Evolutionary conservation across 352 stramenopile genomes (phyloP).

Genomic region (Pythium utonaiense): DNA sequence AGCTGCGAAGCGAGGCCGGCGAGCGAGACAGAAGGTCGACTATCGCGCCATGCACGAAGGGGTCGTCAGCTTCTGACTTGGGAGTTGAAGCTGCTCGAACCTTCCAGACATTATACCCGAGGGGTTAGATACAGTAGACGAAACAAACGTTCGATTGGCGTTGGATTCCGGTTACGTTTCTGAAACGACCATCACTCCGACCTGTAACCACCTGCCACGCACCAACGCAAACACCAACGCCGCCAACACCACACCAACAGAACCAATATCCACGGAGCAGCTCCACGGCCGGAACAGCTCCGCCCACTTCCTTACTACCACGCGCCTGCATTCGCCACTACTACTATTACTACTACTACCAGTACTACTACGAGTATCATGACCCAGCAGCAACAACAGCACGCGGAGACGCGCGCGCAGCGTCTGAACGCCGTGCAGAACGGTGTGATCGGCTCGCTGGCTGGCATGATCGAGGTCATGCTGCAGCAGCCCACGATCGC

Average conservation of each 20-base stretch:
- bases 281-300: neutral
- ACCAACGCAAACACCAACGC: neutral
- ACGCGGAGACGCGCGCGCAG: constrained; percentile 35
- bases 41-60: constrained; percentile 58
- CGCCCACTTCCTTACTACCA: too few relatives aligned
- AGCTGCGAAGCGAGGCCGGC: constrained; percentile 19
- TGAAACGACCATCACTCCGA: neutral
- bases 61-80: constrained; percentile 17
- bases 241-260: neutral
- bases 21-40: constrained; percentile 36
- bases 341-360: too few relatives aligned
- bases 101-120: neutral
- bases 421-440: constrained; percentile 70
- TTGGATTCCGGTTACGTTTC: neutral
- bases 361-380: too few relatives aligned
- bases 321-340: too few relatives aligned
- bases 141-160: constrained; percentile 1
- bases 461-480: constrained; percentile 82
- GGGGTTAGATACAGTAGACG: neutral
- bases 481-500: constrained; percentile 81
- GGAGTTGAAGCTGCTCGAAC: neutral
- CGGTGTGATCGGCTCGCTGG: constrained; percentile 69
- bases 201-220: neutral
- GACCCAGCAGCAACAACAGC: constrained; percentile 4
- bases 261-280: neutral